A percentile compares a stretch with the other conserved stretches of the same genome.
Evolutionary conservation across 768 basidiomycete species (phyloP).

Genomic region (Auricularia cornea): DNA sequence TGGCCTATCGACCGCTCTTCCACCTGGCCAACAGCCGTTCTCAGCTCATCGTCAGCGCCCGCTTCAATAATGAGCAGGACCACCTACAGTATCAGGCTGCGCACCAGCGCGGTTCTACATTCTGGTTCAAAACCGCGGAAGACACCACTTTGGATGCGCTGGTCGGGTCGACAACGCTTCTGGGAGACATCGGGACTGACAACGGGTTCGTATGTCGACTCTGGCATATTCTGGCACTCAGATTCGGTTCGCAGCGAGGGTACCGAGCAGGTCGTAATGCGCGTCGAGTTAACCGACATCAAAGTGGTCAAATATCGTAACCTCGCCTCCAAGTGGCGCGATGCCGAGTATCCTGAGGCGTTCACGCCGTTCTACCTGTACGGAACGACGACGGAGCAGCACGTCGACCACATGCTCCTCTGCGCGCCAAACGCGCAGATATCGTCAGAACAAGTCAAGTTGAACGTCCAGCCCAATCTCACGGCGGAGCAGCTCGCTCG

Average conservation of each 20-base stretch:
- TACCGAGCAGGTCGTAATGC: background rate
- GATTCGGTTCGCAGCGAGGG: background rate
- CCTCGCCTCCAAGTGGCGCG: slow-evolving; percentile 22
- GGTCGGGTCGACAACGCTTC: too few species aligned
- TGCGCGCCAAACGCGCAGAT: slow-evolving; percentile 22
- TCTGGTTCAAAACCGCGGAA: too few species aligned
- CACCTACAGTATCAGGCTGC: slow-evolving; percentile 6
- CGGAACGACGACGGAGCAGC: slow-evolving; percentile 20
- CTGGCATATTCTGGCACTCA: background rate
- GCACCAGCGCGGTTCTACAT: slow-evolving; percentile 2
- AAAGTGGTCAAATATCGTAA: slow-evolving; percentile 24
- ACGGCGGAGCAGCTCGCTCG: background rate
- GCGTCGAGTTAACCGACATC: slow-evolving; percentile 19
- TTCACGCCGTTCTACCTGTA: slow-evolving; percentile 35
- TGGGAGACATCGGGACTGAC: too few species aligned
- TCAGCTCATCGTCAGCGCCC: slow-evolving; percentile 30
- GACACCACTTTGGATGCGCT: too few species aligned
- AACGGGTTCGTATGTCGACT: too few species aligned
- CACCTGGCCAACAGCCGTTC: slow-evolving; percentile 28
- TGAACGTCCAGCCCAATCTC: background rate
- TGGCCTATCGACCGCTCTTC: slow-evolving; percentile 30
- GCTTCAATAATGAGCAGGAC: slow-evolving; percentile 13
- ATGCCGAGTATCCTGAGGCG: slow-evolving; percentile 20
- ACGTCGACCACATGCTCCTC: slow-evolving; percentile 30
- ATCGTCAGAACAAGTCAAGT: slow-evolving; percentile 1